phyloP scores from a whole-genome alignment of 805 yeast species.

The Ogataea trehaloabstinens region DNA sequence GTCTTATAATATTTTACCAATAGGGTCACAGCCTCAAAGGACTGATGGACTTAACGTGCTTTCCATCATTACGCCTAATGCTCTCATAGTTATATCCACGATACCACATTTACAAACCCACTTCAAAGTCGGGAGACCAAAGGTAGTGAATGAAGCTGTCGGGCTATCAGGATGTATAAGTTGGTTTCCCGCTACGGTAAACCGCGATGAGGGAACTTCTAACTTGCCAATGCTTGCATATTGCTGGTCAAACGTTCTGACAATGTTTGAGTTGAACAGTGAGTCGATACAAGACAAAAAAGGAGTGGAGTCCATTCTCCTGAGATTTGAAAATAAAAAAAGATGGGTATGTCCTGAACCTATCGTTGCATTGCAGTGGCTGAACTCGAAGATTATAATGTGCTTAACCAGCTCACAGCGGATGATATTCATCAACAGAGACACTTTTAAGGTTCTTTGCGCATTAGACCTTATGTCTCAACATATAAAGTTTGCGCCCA shows the following conservation, averaged over 20 bases:
- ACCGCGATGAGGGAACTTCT: conserved; percentile 24
- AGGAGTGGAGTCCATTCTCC: conserved; percentile 21
- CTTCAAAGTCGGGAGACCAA: conserved; percentile 50
- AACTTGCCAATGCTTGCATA: conserved; percentile 55
- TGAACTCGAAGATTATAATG: conserved; percentile 38
- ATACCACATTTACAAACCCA: conserved; percentile 52
- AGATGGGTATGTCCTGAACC: conserved; percentile 46
- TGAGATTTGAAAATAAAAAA: conserved; percentile 39
- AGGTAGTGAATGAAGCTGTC: conserved; percentile 27
- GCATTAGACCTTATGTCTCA: conserved; percentile 38
- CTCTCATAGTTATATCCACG: conserved; percentile 53
- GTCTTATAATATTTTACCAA: conserved; percentile 52
- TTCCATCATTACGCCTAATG: conserved; percentile 55
- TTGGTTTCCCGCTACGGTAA: conserved; percentile 60
- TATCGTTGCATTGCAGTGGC: conserved; percentile 59
- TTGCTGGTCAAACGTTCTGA: conserved; percentile 63
- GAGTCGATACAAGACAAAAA: conserved; percentile 28
- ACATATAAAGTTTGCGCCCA: conserved; percentile 31
- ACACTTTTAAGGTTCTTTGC: conserved; percentile 35
- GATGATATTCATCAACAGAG: conserved; percentile 41
- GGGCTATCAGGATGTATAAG: conserved; percentile 46
- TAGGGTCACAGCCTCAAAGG: conserved; percentile 52
- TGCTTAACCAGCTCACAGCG: conserved; percentile 46
- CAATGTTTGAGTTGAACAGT: conserved; percentile 49
- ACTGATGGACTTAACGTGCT: conserved; percentile 59